Evolutionary conservation across 345 rosid genomes (phyloP), one percentile per base, ranked within the genome.

Genomic region (Rhizophora mangle): DNA sequence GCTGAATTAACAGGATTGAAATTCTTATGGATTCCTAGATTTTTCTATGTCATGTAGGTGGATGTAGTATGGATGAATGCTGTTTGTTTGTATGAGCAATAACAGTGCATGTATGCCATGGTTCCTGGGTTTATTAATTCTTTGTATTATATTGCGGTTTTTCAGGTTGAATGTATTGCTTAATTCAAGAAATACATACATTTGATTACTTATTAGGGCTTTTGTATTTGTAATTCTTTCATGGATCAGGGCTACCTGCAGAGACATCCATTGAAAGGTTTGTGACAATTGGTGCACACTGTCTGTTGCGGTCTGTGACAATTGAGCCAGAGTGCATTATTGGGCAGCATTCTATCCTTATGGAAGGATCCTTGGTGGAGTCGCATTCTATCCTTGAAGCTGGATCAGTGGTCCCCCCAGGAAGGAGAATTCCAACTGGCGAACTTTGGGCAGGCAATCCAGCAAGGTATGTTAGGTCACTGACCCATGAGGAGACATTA

Each of bases 381-480:
- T 88, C 94, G 2, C 93, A 85, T 64, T 82, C 99, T 26, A 95
- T 95, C 61, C 82, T 95, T 6, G 99, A 95, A 84, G 99, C 98
- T 3, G 99, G 96, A 37, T 90, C 99, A 2, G 94, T 95, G 58
- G 82, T 95, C 65, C 98, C 96, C 27, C 99, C 99, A 49, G 98
- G 97, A 39, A 87, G 99, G 77, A 85, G 96, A 83, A 90, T 95
- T 64, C 99, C 98, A 53, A 85, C 92, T 0, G 96, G 99, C 62
- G 98, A 95, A 68, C 92, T 92, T 57, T 95, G 98, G 98, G 97
- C 97, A 47, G 99, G 99, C 55, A 95, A 95, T 81, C 99, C 98
- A 27, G 98, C 97, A 47, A 88, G 86, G 83, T 92, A 87, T 74
- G 89, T 92, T 31, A 79, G 99, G 72, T 76, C 88, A 1, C 76